Conservation (phyloP, 306 rosid species). For the Vachellia collinsii region DNA sequence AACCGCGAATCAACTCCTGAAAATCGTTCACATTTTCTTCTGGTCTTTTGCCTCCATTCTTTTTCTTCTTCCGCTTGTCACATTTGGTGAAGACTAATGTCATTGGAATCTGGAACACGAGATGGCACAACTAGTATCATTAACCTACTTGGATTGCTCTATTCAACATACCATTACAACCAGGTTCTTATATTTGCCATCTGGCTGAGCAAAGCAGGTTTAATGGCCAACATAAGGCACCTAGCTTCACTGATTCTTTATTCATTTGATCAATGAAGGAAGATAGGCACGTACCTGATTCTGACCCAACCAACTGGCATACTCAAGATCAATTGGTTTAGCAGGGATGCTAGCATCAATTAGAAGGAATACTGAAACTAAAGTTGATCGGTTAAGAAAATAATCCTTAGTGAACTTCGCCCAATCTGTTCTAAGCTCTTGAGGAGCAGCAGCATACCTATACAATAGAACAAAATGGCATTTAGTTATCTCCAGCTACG, state of each 20-base stretch:
- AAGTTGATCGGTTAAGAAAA: slow-evolving; percentile 76
- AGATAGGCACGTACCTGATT: slow-evolving; percentile 67
- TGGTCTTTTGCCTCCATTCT: slow-evolving; percentile 85
- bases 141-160: not conserved
- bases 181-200: no score
- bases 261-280: not conserved
- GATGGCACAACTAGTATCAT: not conserved
- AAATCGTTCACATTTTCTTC: slow-evolving; percentile 89
- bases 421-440: slow-evolving; percentile 88
- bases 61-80: slow-evolving; percentile 95
- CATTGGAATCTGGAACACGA: slow-evolving; percentile 84
- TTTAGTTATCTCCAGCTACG: slow-evolving; percentile 10
- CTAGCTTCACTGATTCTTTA: slow-evolving; percentile 2
- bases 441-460: slow-evolving; percentile 98
- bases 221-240: not conserved
- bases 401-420: slow-evolving; percentile 86
- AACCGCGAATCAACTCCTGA: slow-evolving; percentile 76
- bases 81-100: slow-evolving; percentile 94
- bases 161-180: not conserved
- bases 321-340: slow-evolving; percentile 82
- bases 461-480: slow-evolving; percentile 23
- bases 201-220: not conserved
- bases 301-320: slow-evolving; percentile 96
- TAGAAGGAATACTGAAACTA: slow-evolving; percentile 97
- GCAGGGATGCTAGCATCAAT: slow-evolving; percentile 98